Conservation (phyloP, 805 yeast genomes). For the Teunomyces stri region DNA sequence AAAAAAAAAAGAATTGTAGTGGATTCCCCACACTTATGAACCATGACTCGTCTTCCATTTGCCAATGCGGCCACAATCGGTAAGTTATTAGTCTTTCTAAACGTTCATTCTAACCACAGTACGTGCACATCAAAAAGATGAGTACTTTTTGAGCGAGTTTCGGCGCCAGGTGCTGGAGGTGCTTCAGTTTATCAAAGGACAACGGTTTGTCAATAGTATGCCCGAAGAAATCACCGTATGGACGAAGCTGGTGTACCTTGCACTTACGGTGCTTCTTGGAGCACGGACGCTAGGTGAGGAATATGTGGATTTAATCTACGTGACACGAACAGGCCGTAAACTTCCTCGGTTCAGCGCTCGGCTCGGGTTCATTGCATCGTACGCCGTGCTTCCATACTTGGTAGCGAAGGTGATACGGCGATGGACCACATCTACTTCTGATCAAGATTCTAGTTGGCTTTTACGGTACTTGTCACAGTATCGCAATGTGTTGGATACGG, state of each 20-base stretch:
- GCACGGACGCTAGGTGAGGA: conserved; percentile 91
- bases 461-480: conserved; percentile 34
- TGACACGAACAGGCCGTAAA: conserved; percentile 48
- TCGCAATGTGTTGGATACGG: conserved; percentile 46
- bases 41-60: conserved; percentile 43
- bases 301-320: conserved; percentile 78
- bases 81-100: conserved; percentile 29
- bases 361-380: conserved; percentile 57
- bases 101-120: conserved; percentile 39
- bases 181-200: conserved; percentile 54
- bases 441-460: not conserved
- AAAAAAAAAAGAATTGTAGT: too few species aligned
- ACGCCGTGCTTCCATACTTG: conserved; percentile 62
- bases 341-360: conserved; percentile 49
- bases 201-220: conserved; percentile 61
- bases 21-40: not conserved
- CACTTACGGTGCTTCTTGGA: conserved; percentile 71
- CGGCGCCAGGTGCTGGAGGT: conserved; percentile 55
- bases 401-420: conserved; percentile 27
- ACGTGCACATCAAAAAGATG: conserved; percentile 88
- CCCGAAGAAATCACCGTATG: conserved; percentile 58
- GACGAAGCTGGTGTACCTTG: conserved; percentile 62
- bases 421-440: conserved; percentile 5
- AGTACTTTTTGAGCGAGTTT: conserved; percentile 60
- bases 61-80: conserved; percentile 89